Percentiles rank a stretch among this genome's conserved stretches.
Evolutionary conservation across 1,139 yeast species (phyloP).

Genomic region (Blastobotrys proliferans): DNA sequence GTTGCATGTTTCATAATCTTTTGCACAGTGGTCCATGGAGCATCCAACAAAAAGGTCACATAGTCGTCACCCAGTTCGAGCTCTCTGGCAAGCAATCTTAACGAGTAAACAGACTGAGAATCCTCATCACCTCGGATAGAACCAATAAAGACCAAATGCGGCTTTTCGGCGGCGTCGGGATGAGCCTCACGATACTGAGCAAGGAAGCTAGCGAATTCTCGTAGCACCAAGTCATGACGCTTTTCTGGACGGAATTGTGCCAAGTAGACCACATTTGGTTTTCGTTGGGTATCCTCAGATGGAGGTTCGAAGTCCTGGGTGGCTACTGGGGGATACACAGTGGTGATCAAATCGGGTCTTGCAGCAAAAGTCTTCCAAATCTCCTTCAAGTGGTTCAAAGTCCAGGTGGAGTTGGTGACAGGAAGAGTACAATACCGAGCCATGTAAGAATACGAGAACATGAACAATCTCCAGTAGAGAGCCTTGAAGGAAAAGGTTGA

Average conservation of each 20-base stretch:
- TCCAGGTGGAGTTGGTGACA: slow-evolving; percentile 89
- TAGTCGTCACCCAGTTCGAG: slow-evolving; percentile 44
- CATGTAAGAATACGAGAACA: slow-evolving; percentile 52
- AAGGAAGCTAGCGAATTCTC: slow-evolving; percentile 55
- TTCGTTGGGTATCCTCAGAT: slow-evolving; percentile 34
- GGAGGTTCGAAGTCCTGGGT: slow-evolving; percentile 47
- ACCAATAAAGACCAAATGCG: slow-evolving; percentile 69
- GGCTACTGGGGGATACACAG: slow-evolving; percentile 86
- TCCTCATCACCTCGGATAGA: slow-evolving; percentile 75
- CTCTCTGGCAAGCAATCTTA: slow-evolving; percentile 46
- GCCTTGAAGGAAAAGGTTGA: slow-evolving; percentile 40
- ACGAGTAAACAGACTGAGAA: slow-evolving; percentile 49
- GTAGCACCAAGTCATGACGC: slow-evolving; percentile 68
- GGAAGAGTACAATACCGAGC: slow-evolving; percentile 69
- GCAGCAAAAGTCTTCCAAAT: slow-evolving; percentile 51
- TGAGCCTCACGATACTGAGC: slow-evolving; percentile 20
- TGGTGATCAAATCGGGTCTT: slow-evolving; percentile 35
- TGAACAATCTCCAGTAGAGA: slow-evolving; percentile 67
- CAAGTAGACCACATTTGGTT: slow-evolving; percentile 61
- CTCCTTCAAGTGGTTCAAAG: slow-evolving; percentile 61
- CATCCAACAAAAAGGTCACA: slow-evolving; percentile 70
- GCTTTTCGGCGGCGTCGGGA: slow-evolving; percentile 19
- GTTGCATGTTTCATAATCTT: slow-evolving; percentile 54
- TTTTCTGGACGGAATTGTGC: slow-evolving; percentile 98
- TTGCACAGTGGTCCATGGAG: slow-evolving; percentile 62